Evolutionary conservation across 257 asterid species (phyloP), one percentile per base, ranked within the genome.

Genomic region (Nicotiana noctiflora): DNA sequence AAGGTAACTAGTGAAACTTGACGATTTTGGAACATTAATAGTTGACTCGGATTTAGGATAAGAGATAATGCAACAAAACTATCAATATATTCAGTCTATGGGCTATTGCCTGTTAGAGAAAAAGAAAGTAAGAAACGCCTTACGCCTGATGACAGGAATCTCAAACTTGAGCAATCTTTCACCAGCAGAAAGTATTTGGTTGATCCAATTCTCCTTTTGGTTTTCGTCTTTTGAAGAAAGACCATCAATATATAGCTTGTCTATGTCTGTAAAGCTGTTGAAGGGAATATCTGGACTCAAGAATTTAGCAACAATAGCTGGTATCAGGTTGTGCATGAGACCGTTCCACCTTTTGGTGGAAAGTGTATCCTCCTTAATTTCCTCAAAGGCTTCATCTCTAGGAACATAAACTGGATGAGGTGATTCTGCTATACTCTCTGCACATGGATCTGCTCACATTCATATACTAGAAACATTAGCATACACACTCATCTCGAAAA

Each of bases 321-420:
- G 85, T 68, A 84, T 75, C 63, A 79, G n/a, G 80, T 66, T 79
- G 76, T 72, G 61, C 31, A 76, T 34, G 55, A 76, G 31, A 11
- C 57, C 81, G 1, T 55, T 79, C 29, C 72, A 21, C 81, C 14
- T 79, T 57, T 78, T 81, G 46, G 8, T 74, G 1, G 82, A 76
- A 56, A 86, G 70, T 60, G 79, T 65, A 1, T 57, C 74, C 17
- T 80, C 55, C 68, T 84, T 86, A 2, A 59, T 32, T 31, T 84
- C 84, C 52, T 82, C 86, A 59, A 82, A 86, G 40, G 80, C 82
- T 77, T 86, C 86, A 17, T 86, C 87, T 80, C 86, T 79, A 8
- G 86, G 86, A 14, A 84, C 87, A 76, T 86, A 86, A 15, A 81
- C 49, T 64, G 70, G 86, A 8, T 23, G 12, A 10, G 80, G 66